Evolutionary conservation across 2,329 filamentous ascomycete genomes (phyloP).

Genomic region (Ophiocordyceps robertsii): DNA sequence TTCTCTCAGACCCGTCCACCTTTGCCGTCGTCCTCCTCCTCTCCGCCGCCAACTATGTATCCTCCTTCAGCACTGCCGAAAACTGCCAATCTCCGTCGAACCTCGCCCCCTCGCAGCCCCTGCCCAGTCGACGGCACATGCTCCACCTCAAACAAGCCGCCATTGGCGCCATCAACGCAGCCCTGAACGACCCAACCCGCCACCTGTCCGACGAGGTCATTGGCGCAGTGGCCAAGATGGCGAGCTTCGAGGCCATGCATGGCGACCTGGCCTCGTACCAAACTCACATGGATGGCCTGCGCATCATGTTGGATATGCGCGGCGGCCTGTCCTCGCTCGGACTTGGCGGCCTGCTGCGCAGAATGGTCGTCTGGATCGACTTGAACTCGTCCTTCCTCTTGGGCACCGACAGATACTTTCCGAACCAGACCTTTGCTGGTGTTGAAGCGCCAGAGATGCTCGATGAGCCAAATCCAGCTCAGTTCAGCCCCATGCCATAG

Average conservation of each 20-base stretch:
- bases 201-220: conserved; percentile 27
- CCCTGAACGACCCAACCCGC: conserved; percentile 13
- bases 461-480: conserved; percentile 17
- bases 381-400: conserved; percentile 23
- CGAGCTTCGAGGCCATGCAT: conserved; percentile 37
- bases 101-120: conserved; percentile 3
- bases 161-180: conserved; percentile 26
- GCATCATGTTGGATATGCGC: conserved; percentile 26
- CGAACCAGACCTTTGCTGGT: conserved; percentile 11
- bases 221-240: conserved; percentile 36
- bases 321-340: conserved; percentile 28
- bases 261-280: conserved; percentile 26
- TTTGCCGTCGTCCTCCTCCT: conserved; percentile 15
- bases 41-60: conserved; percentile 13
- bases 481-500: conserved; percentile 13
- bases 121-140: conserved; percentile 12
- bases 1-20: conserved; percentile 8
- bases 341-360: conserved; percentile 28
- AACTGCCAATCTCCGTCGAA: background rate
- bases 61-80: background rate
- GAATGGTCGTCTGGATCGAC: conserved; percentile 36
- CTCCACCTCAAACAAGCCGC: conserved; percentile 29
- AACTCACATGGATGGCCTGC: conserved; percentile 32
- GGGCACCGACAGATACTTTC: conserved; percentile 17
- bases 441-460: conserved; percentile 5